These are phyloP conservation scores for Picea glauca DNA, from an alignment of 75 land plant genomes.

Conservation along the genomic window DNA sequence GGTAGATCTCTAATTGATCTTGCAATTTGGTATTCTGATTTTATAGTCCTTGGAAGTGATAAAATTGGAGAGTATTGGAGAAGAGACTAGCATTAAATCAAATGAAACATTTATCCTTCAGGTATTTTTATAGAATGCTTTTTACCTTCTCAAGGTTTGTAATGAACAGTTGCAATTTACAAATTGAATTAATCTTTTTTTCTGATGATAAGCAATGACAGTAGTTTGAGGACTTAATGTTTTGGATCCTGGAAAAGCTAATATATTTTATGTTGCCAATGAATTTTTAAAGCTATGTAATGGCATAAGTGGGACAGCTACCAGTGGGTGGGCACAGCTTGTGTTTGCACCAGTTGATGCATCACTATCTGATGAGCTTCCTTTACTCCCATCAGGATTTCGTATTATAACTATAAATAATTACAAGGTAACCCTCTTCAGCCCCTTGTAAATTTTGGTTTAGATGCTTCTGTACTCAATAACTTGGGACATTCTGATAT, in stretches of 20 bases:
- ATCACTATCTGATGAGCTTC: constrained; percentile 46
- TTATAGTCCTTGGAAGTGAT: constrained; percentile 14
- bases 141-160: neutral
- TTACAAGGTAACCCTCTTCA: constrained; percentile 17
- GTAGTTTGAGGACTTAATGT: neutral
- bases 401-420: constrained; percentile 45
- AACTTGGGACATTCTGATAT: neutral
- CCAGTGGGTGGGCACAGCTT: constrained; percentile 49
- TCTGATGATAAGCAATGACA: neutral
- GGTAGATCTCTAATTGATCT: constrained; percentile 1
- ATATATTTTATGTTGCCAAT: neutral
- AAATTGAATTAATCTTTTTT: neutral
- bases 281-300: constrained; percentile 36
- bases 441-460: neutral
- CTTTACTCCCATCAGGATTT: constrained; percentile 51
- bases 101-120: constrained; percentile 12
- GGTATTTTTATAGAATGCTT: neutral
- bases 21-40: constrained; percentile 4
- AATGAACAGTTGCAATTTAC: neutral
- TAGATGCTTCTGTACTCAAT: neutral
- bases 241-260: neutral
- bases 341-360: constrained; percentile 62
- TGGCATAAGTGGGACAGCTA: constrained; percentile 32
- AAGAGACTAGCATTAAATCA: constrained; percentile 6
- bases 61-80: constrained; percentile 10